Evolutionary conservation across 2,329 filamentous ascomycete species (phyloP), one percentile per base, ranked within the genome.

Genomic region (Phaeophleospora eucalypticola): DNA sequence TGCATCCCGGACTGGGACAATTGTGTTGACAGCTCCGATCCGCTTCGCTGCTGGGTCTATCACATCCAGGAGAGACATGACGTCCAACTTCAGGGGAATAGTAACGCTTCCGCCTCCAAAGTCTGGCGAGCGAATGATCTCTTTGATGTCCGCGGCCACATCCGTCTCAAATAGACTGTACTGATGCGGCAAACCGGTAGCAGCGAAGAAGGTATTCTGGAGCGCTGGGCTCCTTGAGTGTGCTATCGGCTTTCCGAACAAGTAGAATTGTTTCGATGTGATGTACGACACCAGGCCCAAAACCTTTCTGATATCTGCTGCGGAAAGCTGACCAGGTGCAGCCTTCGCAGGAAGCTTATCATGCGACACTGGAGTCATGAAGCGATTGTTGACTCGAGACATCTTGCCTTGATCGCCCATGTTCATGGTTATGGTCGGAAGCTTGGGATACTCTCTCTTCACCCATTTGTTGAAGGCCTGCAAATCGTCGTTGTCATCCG

Each of bases 101-200:
- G 93, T 98, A 37, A 98, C 89, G 2, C 89, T 96, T 2, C 88
- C 91, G 48, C 93, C 93, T 6, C 93, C 93, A 63, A 98, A 98
- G 56, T 85, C 76, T 1, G 83, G 72, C 1, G 81, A 71, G 6
- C 79, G 80, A 49, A 98, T 83, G 41, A 88, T 69, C 2, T 79
- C 71, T 54, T 74, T 72, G 3, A 95, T 73, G 29, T 85, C 76
- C 4, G 72, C 71, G 39, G 72, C 79, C 21, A 77, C 69, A 53
- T 83, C 79, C 0, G 90, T 95, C 71, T 97, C 93, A 29, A 84
- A 72, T 6, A 81, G 74, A 6, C 74, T 72, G 68, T 98, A 98
- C n/a, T 77, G 63, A 63, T 98, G 89, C 8, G 93, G 91, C 33
- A 98, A 75, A 3, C 93, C 93, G 3, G 78, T 80, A 54, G 82